phyloP scores from a whole-genome alignment of 495 filamentous ascomycete genomes.

The Letharia lupina region DNA sequence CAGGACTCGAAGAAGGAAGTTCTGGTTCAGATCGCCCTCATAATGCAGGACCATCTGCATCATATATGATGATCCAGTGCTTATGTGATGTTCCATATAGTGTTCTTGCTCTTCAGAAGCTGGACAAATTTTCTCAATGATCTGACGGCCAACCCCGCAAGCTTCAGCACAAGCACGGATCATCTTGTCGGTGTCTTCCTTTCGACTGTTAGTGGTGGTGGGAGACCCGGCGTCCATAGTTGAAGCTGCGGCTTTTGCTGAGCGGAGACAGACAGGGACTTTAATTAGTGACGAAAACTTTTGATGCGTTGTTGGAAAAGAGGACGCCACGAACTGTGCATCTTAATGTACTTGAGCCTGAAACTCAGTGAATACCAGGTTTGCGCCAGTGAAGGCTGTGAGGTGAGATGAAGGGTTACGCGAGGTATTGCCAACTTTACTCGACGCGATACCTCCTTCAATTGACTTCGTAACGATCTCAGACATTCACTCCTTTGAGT shows the following conservation, averaged over 20 bases:
- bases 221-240: background rate
- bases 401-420: background rate
- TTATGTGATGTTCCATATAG: constrained; percentile 3
- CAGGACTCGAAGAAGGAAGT: background rate
- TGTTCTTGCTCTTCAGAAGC: constrained; percentile 7
- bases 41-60: background rate
- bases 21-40: background rate
- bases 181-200: background rate
- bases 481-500: background rate
- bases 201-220: background rate
- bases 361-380: background rate
- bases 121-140: background rate
- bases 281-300: background rate
- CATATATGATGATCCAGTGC: background rate
- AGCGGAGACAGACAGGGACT: background rate
- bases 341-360: background rate
- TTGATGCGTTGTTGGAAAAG: background rate
- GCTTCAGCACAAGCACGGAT: constrained; percentile 17
- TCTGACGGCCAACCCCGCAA: background rate
- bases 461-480: background rate
- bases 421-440: background rate
- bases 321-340: background rate
- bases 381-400: background rate
- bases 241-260: background rate
- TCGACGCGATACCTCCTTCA: background rate